Evolutionary conservation across 176 grass and related monocot species (phyloP), one percentile per base, ranked within the genome.

Genomic region (Stipa capillata): DNA sequence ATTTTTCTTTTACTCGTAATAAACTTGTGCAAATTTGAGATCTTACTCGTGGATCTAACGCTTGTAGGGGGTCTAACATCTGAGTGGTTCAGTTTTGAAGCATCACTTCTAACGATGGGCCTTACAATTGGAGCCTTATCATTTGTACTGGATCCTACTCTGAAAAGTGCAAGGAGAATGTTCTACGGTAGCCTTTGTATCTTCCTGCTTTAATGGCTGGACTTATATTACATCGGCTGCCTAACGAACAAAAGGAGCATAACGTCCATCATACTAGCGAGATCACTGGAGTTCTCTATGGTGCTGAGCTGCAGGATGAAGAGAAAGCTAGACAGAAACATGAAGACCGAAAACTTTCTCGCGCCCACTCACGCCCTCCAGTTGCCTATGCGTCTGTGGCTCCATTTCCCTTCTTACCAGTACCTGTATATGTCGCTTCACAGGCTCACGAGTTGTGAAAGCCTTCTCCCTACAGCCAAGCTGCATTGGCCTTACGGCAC

Each of bases 131-230:
- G 85, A 23, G 74, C 90, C 67, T 52, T 97, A 27, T 72, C 87
- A 55, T 97, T 97, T 67, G 47, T 87, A 40, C 85, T 84, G 14
- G 60, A 93, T 50, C 78, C 90, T 79, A 89, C 70, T 64, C 78
- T 79, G 0, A 79, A 93, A 69, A 93, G 68, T 85, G 93, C 95
- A 14, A 94, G 92, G 74, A 90, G 87, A 59, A 97, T 97, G 92
- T 97, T 94, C 88, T 77, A 89, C 68, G 91, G 85, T 11, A 97
- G 95, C 48, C 95, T 97, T 50, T 97, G 37, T 97, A 97, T 84
- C 92, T 97, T 67, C 95, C 95, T 73, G 68, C 93, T 80, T 92
- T 97, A 36, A 97, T 97, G 95, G 89, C 83, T 70, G 95, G 92
- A 65, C 86, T 97, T 79, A 73, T 97, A 45, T 53, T 97, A 62